Conservation (phyloP, 2,329 filamentous ascomycete species). For the Aotearoamyces nothofagi region DNA sequence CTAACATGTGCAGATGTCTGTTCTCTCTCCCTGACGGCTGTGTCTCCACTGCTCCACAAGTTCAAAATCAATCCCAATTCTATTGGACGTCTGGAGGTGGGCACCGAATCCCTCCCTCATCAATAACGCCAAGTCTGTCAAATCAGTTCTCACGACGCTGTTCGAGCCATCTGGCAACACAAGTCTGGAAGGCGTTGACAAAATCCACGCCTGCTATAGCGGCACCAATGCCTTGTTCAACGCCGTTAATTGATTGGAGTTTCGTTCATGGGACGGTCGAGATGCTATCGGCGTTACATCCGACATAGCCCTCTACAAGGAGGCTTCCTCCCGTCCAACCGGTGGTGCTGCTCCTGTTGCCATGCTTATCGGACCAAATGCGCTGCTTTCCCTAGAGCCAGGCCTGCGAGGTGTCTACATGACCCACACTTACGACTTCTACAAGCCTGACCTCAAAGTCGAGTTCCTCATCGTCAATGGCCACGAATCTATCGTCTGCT, state of each 20-base stretch:
- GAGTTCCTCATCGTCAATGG: conserved; percentile 73
- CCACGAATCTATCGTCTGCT: conserved; percentile 66
- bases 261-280: conserved; percentile 67
- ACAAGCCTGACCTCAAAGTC: conserved; percentile 71
- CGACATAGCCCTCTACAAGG: conserved; percentile 70
- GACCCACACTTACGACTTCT: conserved; percentile 72
- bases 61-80: conserved; percentile 63
- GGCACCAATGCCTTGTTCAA: conserved; percentile 72
- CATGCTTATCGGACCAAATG: conserved; percentile 60
- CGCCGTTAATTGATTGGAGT: conserved; percentile 68
- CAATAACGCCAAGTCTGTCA: conserved; percentile 80
- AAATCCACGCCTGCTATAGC: conserved; percentile 68
- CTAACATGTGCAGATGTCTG: conserved; percentile 66
- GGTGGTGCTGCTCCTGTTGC: conserved; percentile 64
- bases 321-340: conserved; percentile 63
- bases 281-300: conserved; percentile 62
- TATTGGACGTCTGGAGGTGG: conserved; percentile 65
- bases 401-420: conserved; percentile 64
- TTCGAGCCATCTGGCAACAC: conserved; percentile 56
- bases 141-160: conserved; percentile 70
- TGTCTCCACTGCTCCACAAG: conserved; percentile 61
- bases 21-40: conserved; percentile 62
- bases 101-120: conserved; percentile 69
- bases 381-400: conserved; percentile 57
- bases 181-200: conserved; percentile 68